Conservation (phyloP, 73 alveolate genomes). For the Blepharisma stoltei region DNA sequence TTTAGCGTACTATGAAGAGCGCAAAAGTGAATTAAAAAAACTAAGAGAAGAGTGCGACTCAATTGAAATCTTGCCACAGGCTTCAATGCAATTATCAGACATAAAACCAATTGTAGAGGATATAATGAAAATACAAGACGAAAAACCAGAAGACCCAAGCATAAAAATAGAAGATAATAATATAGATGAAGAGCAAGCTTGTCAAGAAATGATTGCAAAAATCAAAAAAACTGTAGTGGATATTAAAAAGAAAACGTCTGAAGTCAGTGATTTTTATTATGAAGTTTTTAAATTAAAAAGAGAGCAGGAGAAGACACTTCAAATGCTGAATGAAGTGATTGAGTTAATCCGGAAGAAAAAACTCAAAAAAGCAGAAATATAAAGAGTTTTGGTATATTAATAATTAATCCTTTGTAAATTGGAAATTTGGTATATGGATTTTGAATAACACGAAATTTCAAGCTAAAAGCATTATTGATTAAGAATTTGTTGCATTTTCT, state of each 20-base stretch:
- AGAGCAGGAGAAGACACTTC: not conserved
- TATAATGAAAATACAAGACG: not conserved
- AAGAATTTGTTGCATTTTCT: too few relatives aligned
- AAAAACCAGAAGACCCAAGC: not conserved
- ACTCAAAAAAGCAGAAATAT: too few relatives aligned
- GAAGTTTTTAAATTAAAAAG: slow-evolving; percentile 5
- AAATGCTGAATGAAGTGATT: too few relatives aligned
- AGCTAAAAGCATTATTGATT: too few relatives aligned
- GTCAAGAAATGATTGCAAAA: not conserved
- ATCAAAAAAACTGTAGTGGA: not conserved
- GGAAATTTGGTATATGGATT: too few relatives aligned
- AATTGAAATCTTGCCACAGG: slow-evolving; percentile 5
- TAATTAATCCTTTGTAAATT: too few relatives aligned
- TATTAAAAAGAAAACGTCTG: slow-evolving; percentile 12
- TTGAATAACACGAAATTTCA: too few relatives aligned
- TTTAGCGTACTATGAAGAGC: not conserved
- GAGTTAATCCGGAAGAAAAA: too few relatives aligned
- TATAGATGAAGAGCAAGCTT: not conserved
- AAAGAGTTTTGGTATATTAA: too few relatives aligned
- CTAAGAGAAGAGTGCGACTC: slow-evolving; percentile 41
- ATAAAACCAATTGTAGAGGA: slow-evolving; percentile 5
- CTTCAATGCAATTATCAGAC: not conserved
- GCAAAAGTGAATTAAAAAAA: slow-evolving; percentile 11
- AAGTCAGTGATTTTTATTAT: slow-evolving; percentile 7
- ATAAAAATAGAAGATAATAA: not conserved